Conservation (phyloP, 768 basidiomycete genomes). For the Calocybe gangraenosa region DNA sequence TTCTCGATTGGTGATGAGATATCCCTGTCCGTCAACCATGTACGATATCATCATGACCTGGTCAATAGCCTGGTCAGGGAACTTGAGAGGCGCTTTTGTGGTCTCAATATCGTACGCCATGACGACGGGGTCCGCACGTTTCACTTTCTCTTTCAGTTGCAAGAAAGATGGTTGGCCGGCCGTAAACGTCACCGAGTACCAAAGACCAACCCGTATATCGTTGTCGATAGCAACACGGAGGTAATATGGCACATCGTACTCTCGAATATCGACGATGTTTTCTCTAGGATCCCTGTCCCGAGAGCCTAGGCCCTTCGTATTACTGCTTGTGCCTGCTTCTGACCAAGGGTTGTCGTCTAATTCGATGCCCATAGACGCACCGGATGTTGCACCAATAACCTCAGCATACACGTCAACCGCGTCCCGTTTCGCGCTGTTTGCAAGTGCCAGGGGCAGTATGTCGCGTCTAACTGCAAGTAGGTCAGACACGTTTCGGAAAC, state of each 20-base stretch:
- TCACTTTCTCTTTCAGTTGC: constrained; percentile 78
- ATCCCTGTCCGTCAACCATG: constrained; percentile 98
- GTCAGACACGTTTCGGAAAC: constrained; percentile 92
- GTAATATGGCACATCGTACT: constrained; percentile 97
- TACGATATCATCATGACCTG: constrained; percentile 99
- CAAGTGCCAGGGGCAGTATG: constrained; percentile 81
- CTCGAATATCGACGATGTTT: constrained; percentile 89
- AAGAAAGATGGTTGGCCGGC: constrained; percentile 74
- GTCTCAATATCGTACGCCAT: constrained; percentile 99
- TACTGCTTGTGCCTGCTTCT: constrained; percentile 34
- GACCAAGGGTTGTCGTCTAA: constrained; percentile 59
- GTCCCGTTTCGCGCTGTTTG: constrained; percentile 88
- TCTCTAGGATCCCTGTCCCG: constrained; percentile 84
- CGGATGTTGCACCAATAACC: constrained; percentile 78
- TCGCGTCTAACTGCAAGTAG: constrained; percentile 86
- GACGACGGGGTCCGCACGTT: constrained; percentile 98
- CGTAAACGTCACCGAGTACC: constrained; percentile 87
- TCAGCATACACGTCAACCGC: constrained; percentile 98
- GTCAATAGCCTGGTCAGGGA: constrained; percentile 92
- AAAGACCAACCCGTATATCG: constrained; percentile 95
- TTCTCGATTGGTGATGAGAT: constrained; percentile 95
- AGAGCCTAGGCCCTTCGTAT: constrained; percentile 24
- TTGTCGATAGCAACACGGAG: constrained; percentile 99
- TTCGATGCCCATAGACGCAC: constrained; percentile 62
- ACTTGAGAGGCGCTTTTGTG: constrained; percentile 99